Base-by-base conservation (phyloP, 495 filamentous ascomycete genomes). In the Ramalina peruviana region DNA sequence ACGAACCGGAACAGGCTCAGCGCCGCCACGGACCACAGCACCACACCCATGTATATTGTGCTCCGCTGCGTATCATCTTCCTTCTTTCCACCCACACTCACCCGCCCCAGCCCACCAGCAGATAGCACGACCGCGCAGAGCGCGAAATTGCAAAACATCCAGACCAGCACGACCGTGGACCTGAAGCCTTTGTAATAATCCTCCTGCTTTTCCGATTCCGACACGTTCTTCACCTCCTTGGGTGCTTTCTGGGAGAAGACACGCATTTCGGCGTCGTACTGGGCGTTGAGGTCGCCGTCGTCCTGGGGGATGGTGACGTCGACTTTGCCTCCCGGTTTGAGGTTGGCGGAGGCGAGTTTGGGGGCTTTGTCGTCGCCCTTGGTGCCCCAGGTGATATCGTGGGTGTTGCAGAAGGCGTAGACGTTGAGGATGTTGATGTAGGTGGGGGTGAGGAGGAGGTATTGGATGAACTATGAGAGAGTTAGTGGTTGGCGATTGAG, bases 171-270 rank as follows among this genome's bases (percentile, higher is more conserved):
- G 58, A 94, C 88, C 13, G 85, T 75, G 48, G 84, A 88, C 43
- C 93, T 77, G 62, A 99, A 94, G 39, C 89, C 92, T 59, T 89
- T 88, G 72, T 99, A 99, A 63, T 97, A 99, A 64, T 97, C 92
- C 68, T 94, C 88, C 67, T 99, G 92, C 57, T 83, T 83, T 59
- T 95, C 88, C 40, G 71, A 66, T 5, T 82, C 74, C 12, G 77
- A 70, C 19, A 78, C 70, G 0, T 67, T 62, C 9, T 75, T 69
- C 53, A 79, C 74, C 52, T 86, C 80, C 52, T 86, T 82, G 42
- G 74, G 72, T 1, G 80, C 74, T 36, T 78, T 82, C 55, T 83
- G 83, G 37, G 72, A 62, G 60, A 97, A 89, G n/a, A 81, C 78
- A 13, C 64, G 62, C 56, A 94, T 66, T 63, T 99, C 93, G 39